phyloP scores from a whole-genome alignment of 805 yeast genomes.

The Kurtzmaniella cleridarum region DNA sequence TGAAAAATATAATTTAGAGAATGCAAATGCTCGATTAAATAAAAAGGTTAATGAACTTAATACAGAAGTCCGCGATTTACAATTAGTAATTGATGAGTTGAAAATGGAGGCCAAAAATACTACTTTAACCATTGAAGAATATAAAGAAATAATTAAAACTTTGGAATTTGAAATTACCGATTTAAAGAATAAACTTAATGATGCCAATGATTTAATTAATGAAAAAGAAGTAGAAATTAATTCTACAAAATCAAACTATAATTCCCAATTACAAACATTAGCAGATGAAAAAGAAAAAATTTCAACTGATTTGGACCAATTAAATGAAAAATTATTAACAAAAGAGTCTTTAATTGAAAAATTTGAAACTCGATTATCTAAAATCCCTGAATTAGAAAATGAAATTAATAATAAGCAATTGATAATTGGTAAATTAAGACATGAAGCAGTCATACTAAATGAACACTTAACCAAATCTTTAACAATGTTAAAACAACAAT shows the following conservation, averaged over 20 bases:
- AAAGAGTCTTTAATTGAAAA: constrained; percentile 17
- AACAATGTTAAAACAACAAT: constrained; percentile 72
- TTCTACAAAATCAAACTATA: not conserved
- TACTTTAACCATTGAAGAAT: constrained; percentile 37
- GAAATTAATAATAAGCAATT: constrained; percentile 58
- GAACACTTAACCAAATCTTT: constrained; percentile 95
- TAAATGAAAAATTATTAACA: constrained; percentile 8
- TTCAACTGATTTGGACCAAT: constrained; percentile 1
- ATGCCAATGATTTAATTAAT: not conserved
- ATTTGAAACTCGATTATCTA: constrained; percentile 19
- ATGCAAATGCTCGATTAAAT: constrained; percentile 30
- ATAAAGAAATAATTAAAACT: constrained; percentile 34
- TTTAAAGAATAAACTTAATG: constrained; percentile 10
- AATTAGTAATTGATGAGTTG: constrained; percentile 32
- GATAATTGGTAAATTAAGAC: constrained; percentile 84
- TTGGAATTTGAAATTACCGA: constrained; percentile 19
- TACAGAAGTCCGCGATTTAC: constrained; percentile 37
- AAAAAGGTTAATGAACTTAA: constrained; percentile 37
- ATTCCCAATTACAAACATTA: constrained; percentile 4
- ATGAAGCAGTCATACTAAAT: constrained; percentile 87
- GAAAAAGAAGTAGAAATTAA: constrained; percentile 6
- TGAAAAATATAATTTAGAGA: constrained; percentile 36
- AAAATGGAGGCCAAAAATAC: constrained; percentile 37
- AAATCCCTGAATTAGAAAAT: constrained; percentile 49
- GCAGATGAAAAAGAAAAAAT: constrained; percentile 6